Evolutionary conservation across 164 flowering plant genomes (phyloP), one percentile per base, ranked within the genome.

Genomic region (Magnolia officinalis): DNA sequence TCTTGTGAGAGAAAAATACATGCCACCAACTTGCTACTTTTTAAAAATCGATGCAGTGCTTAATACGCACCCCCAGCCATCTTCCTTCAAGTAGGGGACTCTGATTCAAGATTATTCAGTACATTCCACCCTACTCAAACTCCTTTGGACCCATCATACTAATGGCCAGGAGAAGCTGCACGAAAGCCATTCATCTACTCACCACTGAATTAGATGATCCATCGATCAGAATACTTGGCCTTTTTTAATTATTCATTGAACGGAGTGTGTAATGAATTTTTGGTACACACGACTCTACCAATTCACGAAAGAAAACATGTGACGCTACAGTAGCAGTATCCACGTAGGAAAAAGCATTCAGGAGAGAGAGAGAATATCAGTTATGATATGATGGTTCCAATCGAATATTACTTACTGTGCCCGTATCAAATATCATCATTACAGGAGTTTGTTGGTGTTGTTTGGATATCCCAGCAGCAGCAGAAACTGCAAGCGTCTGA

Each of bases 401-500:
- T 68, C 74, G 59, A 69, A 70, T 69, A 51, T 70, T 70, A 24
- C 70, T 63, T 78, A 70, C 70, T 50, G 65, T 70, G 66, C 52
- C 64, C 20, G 71, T 75, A 74, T 74, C 72, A 79, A 64, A 63
- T 70, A 74, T 74, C 74, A 71, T 79, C 70, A 74, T 78, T 79
- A 71, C 75, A 66, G 6, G n/a, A 19, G 19, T 21, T 18, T 37
- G 67, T 26, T 59, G 70, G 63, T 24, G 14, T 37, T 4, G 45
- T 37, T 37, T 18, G 23, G 14, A 31, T 14, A 26, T 61, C 24
- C 45, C 68, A 31, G 14, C 21, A 68, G 8, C 14, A 31, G 16
- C 13, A 45, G 61, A 55, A 55, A 55, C 10, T 55, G 61, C 61
- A 55, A 9, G 61, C 61, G 18, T 52, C 18, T 11, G 61, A 55